Evolutionary conservation across 495 filamentous ascomycete species (phyloP).

Genomic region (Aspergillus avenaceus): DNA sequence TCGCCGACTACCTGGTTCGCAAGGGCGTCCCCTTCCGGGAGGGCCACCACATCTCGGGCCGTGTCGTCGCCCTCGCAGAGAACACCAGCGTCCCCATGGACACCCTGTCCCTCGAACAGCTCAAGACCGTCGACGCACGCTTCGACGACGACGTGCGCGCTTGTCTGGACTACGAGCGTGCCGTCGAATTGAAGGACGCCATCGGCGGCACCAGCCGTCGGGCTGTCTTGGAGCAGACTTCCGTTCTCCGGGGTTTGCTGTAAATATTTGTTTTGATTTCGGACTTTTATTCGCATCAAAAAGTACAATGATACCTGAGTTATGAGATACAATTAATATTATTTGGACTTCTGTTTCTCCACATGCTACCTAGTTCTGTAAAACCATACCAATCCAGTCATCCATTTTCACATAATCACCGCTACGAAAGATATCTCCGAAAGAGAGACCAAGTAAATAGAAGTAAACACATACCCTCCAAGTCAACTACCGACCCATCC

Average conservation of each 20-base stretch:
- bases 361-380: too few species aligned
- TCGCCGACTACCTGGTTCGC: conserved; percentile 88
- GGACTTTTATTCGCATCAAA: conserved; percentile 13
- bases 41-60: conserved; percentile 87
- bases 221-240: conserved; percentile 74
- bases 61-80: conserved; percentile 72
- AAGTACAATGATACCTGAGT: background rate
- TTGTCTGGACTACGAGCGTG: conserved; percentile 80
- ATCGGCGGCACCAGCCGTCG: conserved; percentile 77
- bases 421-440: too few species aligned
- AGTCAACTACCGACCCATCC: too few species aligned
- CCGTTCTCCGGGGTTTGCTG: conserved; percentile 54
- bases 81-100: conserved; percentile 69
- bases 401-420: too few species aligned
- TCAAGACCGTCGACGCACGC: conserved; percentile 68
- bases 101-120: conserved; percentile 62
- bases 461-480: too few species aligned
- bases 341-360: too few species aligned
- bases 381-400: too few species aligned
- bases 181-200: conserved; percentile 78
- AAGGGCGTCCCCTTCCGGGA: conserved; percentile 77
- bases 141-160: conserved; percentile 72
- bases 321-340: conserved; percentile 10
- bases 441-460: too few species aligned
- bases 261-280: conserved; percentile 14